Evolutionary conservation across 164 flowering plant genomes (phyloP), one percentile per base, ranked within the genome.

Genomic region (Tetrastigma voinierianum): DNA sequence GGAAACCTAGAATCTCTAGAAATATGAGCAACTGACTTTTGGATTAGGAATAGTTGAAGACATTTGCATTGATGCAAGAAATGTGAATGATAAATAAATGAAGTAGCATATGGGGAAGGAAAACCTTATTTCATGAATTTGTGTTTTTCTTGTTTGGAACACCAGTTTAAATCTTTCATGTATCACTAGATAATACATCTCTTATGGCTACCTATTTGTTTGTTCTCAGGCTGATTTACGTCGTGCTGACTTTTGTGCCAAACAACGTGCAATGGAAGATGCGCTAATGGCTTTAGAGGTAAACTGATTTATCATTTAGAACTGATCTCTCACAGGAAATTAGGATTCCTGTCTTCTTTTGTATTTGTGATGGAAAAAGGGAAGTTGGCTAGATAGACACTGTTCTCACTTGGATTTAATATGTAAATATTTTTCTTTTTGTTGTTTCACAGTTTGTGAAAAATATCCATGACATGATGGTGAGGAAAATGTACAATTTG

Each of bases 181-280:
- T 16, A 57, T 54, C 55, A 51, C 43, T 32, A 45, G 64, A 40
- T 20, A 10, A 24, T 23, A 44, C 20, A 46, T 7, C 13, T 51
- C 18, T 56, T 45, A 40, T 56, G 40, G 52, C 58, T 56, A 44
- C 24, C 32, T 61, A 19, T 25, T 68, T 20, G n/a, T 21, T 62
- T 44, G 10, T 74, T 67, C 60, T 45, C 76, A 94, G 98, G 98
- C 96, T 78, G 98, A 94, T 80, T 76, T 91, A 71, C 83, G 96
- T 25, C 83, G 83, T 66, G 98, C 93, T 68, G 92, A 94, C 73
- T 74, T 77, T 53, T 81, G 85, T 68, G 95, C 94, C 60, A 91
- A 89, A 76, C 86, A 85, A 66, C 96, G 98, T 59, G 98, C 97
- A 12, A 82, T 87, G 92, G 96, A 91, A 80, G 98, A 94, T 87